These are phyloP conservation scores for Trichophyton equinum DNA, from an alignment of 2,329 filamentous ascomycete species.

Conservation along the genomic window DNA sequence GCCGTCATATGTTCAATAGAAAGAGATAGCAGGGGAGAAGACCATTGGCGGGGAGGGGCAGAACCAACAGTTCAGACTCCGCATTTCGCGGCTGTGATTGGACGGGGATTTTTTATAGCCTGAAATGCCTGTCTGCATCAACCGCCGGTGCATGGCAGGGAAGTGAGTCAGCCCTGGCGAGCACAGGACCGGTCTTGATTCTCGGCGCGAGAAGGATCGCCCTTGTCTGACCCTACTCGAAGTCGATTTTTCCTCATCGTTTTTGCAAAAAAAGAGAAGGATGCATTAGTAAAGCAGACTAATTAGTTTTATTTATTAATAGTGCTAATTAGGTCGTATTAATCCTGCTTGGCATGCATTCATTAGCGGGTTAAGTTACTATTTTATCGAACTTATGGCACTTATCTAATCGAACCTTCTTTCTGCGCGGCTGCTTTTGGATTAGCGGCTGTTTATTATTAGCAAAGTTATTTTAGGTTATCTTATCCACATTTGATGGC, in stretches of 20 bases:
- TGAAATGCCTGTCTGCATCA: not conserved
- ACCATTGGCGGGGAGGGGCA: not conserved
- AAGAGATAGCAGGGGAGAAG: not conserved
- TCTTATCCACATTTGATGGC: not conserved
- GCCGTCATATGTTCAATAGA: not conserved
- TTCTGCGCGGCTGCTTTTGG: not conserved
- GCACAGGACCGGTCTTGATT: not conserved
- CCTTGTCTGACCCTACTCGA: not conserved
- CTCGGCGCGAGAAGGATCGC: not conserved
- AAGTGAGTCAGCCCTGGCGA: not conserved
- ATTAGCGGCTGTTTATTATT: not conserved
- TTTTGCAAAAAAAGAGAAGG: not conserved
- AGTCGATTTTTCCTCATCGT: not conserved
- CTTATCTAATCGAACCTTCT: not conserved
- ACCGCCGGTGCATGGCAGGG: not conserved
- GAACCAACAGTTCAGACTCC: not conserved
- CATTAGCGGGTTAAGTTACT: not conserved
- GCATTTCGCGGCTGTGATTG: not conserved
- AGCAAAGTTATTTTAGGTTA: not conserved
- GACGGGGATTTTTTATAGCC: not conserved
- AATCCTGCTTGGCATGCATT: not conserved
- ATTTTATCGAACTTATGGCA: not conserved
- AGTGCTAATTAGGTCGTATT: not conserved
- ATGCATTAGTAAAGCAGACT: not conserved
- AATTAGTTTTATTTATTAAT: slow-evolving; percentile 1